Conservation (phyloP, 2,329 filamentous ascomycete genomes). For the Hypoxylon sp. region DNA sequence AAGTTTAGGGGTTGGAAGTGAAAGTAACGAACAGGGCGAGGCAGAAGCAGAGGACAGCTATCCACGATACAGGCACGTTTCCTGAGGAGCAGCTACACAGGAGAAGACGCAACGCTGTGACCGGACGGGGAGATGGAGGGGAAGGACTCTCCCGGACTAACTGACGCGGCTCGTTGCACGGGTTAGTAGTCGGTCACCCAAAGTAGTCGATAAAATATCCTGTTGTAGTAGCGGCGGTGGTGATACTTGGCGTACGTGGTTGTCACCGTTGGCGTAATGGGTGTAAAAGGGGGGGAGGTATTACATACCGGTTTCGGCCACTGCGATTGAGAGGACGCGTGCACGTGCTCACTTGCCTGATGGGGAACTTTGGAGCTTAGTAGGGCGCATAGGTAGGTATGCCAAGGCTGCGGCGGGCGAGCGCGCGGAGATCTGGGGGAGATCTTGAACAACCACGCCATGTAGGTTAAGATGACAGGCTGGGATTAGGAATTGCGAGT, state of each 20-base stretch:
- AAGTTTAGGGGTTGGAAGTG: no score
- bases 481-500: no score
- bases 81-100: not conserved
- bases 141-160: not conserved
- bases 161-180: conserved; percentile 25
- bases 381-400: not conserved
- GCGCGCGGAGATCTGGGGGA: not conserved
- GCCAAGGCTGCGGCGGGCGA: not conserved
- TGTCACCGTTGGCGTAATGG: not conserved
- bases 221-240: not conserved
- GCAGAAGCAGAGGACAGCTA: no score
- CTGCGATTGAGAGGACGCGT: not conserved
- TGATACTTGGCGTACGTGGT: not conserved
- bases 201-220: not conserved
- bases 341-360: not conserved
- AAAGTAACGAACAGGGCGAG: no score
- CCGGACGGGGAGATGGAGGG: not conserved
- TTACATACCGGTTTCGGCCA: no score
- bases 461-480: no score
- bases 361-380: no score
- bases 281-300: no score
- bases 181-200: not conserved
- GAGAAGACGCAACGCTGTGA: not conserved
- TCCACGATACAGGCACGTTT: no score
- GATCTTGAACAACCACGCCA: no score